phyloP scores from a whole-genome alignment of 1,284 basidiomycete species.

The Sanghuangporus baumii region DNA sequence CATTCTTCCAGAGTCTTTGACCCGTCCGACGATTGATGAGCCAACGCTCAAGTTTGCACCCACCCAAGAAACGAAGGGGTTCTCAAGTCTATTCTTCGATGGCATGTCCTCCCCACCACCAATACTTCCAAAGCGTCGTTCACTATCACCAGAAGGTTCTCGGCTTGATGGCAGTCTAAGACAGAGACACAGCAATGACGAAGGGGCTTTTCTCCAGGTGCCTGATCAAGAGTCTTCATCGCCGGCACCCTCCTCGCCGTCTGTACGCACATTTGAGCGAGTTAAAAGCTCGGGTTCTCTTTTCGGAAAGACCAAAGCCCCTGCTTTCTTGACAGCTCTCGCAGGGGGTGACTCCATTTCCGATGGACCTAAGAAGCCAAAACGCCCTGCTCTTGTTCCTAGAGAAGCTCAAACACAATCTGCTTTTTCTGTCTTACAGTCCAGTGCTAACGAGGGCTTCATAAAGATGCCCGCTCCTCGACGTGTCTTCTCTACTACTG shows the following conservation, averaged over 20 bases:
- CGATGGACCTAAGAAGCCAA: constrained; percentile 48
- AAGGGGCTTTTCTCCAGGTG: constrained; percentile 10
- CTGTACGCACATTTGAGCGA: constrained; percentile 57
- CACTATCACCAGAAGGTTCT: constrained; percentile 54
- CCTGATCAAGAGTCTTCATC: constrained; percentile 40
- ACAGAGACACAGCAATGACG: constrained; percentile 25
- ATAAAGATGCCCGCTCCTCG: constrained; percentile 44
- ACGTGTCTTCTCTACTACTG: constrained; percentile 69
- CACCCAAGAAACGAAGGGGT: constrained; percentile 44
- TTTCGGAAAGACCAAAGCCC: constrained; percentile 47
- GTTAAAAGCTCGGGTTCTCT: constrained; percentile 38
- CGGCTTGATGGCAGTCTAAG: constrained; percentile 31
- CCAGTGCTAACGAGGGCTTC: constrained; percentile 23
- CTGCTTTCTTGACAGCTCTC: neutral
- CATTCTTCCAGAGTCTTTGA: constrained; percentile 26
- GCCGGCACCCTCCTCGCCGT: constrained; percentile 52
- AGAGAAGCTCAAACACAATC: constrained; percentile 36
- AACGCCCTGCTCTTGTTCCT: constrained; percentile 56
- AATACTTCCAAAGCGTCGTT: constrained; percentile 60
- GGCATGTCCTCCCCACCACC: constrained; percentile 42
- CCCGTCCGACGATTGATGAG: constrained; percentile 26
- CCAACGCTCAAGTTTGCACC: constrained; percentile 33
- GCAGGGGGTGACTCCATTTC: constrained; percentile 33
- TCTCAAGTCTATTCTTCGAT: constrained; percentile 59
- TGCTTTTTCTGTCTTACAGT: constrained; percentile 24